phyloP scores from a whole-genome alignment of 1,284 basidiomycete genomes.

The Leccinum subatratum region DNA sequence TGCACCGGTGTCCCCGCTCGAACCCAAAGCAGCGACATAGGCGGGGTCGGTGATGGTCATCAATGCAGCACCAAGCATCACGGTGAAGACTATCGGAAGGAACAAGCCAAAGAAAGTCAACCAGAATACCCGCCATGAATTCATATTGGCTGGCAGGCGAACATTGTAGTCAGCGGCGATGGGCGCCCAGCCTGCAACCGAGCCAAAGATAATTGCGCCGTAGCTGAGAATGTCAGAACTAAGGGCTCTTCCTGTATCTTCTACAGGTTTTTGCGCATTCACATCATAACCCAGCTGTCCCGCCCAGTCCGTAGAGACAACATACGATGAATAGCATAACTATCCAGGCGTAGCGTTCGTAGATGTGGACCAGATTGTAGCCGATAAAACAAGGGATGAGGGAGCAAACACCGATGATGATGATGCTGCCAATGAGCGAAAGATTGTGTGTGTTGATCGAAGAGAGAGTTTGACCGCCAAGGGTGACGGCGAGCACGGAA shows the following conservation, averaged over 20 bases:
- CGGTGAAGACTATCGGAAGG: conserved; percentile 51
- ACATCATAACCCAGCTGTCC: conserved; percentile 49
- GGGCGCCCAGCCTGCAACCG: conserved; percentile 47
- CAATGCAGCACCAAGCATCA: conserved; percentile 52
- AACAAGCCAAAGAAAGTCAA: conserved; percentile 56
- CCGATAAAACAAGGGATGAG: conserved; percentile 49
- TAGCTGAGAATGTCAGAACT: conserved; percentile 50
- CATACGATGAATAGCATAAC: conserved; percentile 52
- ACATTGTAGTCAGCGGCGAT: conserved; percentile 57
- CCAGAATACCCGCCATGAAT: conserved; percentile 46
- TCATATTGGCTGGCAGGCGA: conserved; percentile 44
- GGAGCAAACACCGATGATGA: conserved; percentile 41
- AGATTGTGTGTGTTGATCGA: conserved; percentile 40
- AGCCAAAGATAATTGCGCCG: conserved; percentile 56
- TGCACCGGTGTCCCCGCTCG: conserved; percentile 46
- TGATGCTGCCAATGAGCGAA: conserved; percentile 42
- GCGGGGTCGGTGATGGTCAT: conserved; percentile 52
- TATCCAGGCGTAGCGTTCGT: conserved; percentile 63
- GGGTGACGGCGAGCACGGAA: conserved; percentile 42
- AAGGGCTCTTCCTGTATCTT: conserved; percentile 44
- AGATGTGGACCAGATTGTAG: conserved; percentile 52
- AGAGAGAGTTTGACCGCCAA: conserved; percentile 47
- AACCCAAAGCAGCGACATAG: conserved; percentile 46
- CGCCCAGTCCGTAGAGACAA: conserved; percentile 53
- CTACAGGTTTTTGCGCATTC: conserved; percentile 40